A percentile compares a stretch with the other conserved stretches of the same genome.
phyloP scores from a whole-genome alignment of 805 yeast species.

The Debaryomyces hansenii region DNA sequence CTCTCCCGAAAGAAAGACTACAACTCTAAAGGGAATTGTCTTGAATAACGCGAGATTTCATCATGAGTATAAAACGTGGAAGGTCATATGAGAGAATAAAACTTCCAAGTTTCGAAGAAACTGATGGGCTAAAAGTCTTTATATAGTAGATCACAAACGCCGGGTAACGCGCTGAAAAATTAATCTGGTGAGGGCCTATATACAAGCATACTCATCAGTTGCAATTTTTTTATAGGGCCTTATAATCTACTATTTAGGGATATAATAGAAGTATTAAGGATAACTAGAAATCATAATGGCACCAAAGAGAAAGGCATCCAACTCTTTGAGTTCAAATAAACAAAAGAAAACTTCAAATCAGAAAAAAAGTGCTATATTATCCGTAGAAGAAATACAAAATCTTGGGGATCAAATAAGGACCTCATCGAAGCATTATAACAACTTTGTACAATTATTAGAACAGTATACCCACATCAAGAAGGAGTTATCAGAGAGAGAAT shows the following conservation, averaged over 20 bases:
- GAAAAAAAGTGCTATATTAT: slow-evolving; percentile 6
- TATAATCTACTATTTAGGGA: not conserved
- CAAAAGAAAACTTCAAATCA: slow-evolving; percentile 1
- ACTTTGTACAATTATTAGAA: slow-evolving; percentile 47
- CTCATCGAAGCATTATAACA: slow-evolving; percentile 52
- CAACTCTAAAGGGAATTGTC: slow-evolving; percentile 46
- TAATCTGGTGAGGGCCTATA: not conserved
- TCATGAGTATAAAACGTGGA: slow-evolving; percentile 66
- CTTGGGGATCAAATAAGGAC: slow-evolving; percentile 32
- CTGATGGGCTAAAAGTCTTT: slow-evolving; percentile 5
- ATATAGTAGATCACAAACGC: slow-evolving; percentile 12
- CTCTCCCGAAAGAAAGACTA: slow-evolving; percentile 25
- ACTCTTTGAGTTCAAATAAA: not conserved
- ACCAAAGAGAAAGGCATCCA: slow-evolving; percentile 21
- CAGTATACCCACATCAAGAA: slow-evolving; percentile 28
- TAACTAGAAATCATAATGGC: slow-evolving; percentile 13
- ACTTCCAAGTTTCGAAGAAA: not conserved
- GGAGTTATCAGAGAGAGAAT: slow-evolving; percentile 16
- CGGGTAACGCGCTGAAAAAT: slow-evolving; percentile 11
- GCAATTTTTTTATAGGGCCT: slow-evolving; percentile 2
- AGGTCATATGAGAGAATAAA: slow-evolving; percentile 50
- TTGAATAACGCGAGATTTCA: slow-evolving; percentile 58
- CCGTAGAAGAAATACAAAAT: slow-evolving; percentile 19
- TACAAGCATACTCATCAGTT: slow-evolving; percentile 7
- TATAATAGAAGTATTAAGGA: not conserved